These are phyloP conservation scores for Pseudogymnoascus sp. DNA, from an alignment of 2,329 filamentous ascomycete genomes.

Conservation along the genomic window DNA sequence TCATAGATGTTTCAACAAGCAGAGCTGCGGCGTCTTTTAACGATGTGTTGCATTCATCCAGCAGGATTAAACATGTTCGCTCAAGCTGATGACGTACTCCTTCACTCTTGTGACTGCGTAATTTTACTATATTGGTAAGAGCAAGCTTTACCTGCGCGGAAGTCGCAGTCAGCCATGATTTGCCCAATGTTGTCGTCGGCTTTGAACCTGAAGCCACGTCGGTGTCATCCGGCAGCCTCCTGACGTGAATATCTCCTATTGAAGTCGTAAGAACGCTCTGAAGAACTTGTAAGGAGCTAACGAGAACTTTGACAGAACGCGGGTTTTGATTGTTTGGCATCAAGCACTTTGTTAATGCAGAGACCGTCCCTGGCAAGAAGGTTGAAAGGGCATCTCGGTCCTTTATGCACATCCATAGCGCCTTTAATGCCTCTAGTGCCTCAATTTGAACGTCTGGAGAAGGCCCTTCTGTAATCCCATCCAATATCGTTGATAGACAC, in stretches of 20 bases:
- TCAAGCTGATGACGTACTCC: conserved; percentile 63
- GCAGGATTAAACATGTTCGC: conserved; percentile 61
- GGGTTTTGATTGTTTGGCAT: conserved; percentile 58
- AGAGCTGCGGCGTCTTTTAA: conserved; percentile 61
- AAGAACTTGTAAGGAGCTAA: conserved; percentile 51
- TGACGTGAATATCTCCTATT: conserved; percentile 48
- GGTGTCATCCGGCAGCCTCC: conserved; percentile 31
- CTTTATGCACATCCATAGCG: conserved; percentile 54
- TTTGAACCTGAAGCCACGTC: conserved; percentile 25
- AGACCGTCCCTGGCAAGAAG: conserved; percentile 83
- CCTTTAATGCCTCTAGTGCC: conserved; percentile 55
- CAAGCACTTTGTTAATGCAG: conserved; percentile 61
- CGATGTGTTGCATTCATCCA: conserved; percentile 70
- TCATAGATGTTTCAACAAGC: conserved; percentile 72
- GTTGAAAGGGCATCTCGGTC: conserved; percentile 70
- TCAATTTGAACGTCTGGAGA: conserved; percentile 63
- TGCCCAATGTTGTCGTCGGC: conserved; percentile 17
- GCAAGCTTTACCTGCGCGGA: conserved; percentile 74
- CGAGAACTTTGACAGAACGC: conserved; percentile 54
- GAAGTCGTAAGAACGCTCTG: conserved; percentile 44
- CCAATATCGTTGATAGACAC: conserved; percentile 69
- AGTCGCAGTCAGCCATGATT: conserved; percentile 72
- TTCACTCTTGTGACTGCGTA: conserved; percentile 60
- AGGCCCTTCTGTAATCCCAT: conserved; percentile 55
- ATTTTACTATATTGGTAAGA: conserved; percentile 64